phyloP scores from a whole-genome alignment of 2,329 filamentous ascomycete genomes.

The Fulvia fulva region DNA sequence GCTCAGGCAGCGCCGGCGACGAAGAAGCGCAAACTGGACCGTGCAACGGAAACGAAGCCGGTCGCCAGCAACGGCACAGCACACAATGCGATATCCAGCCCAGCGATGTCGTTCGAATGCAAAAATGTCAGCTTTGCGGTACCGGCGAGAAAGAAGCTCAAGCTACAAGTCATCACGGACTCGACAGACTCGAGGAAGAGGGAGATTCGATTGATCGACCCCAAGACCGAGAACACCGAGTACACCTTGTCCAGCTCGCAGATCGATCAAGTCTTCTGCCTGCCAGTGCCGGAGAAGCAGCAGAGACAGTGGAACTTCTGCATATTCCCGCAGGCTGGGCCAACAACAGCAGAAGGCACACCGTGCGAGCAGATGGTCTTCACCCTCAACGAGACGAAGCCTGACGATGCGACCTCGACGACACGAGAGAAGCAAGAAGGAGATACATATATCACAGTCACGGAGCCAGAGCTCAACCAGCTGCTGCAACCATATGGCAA shows the following conservation, averaged over 20 bases:
- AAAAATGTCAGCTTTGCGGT: constrained; percentile 59
- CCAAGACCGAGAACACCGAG: constrained; percentile 28
- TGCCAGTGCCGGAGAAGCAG: constrained; percentile 62
- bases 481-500: constrained; percentile 46
- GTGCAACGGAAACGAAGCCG: constrained; percentile 27
- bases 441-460: constrained; percentile 44
- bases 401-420: constrained; percentile 36
- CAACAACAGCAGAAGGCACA: constrained; percentile 35
- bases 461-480: constrained; percentile 47
- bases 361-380: constrained; percentile 56
- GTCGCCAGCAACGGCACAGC: constrained; percentile 8
- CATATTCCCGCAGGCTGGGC: constrained; percentile 52
- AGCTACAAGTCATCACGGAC: constrained; percentile 51
- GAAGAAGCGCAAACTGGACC: constrained; percentile 51
- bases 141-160: constrained; percentile 61
- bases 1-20: constrained; percentile 25
- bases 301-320: constrained; percentile 62
- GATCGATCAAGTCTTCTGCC: constrained; percentile 57
- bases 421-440: constrained; percentile 38
- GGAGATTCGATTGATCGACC: constrained; percentile 29
- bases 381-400: constrained; percentile 52
- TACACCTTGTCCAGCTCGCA: constrained; percentile 48
- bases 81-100: constrained; percentile 28
- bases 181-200: constrained; percentile 20
- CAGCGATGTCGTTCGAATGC: constrained; percentile 40